A percentile compares a stretch with the other conserved stretches of the same genome.
Conservation (phyloP, 192 early-diverging fungal genomes). For the Chytriomyces sp. region DNA sequence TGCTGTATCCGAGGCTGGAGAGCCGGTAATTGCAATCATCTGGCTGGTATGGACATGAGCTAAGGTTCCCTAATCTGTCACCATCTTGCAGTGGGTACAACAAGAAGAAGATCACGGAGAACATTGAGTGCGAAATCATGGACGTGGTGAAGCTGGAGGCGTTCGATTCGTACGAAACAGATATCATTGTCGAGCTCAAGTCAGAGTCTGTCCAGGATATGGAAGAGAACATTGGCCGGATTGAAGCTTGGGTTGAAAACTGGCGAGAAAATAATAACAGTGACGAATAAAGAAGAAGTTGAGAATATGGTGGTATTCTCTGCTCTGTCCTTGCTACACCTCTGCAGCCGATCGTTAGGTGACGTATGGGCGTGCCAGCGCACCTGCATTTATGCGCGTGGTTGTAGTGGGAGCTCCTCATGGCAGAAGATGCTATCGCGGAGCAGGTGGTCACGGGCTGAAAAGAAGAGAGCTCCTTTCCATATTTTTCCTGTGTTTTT, state of each 20-base stretch:
- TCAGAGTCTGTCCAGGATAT: constrained; percentile 87
- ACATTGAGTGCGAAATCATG: constrained; percentile 97
- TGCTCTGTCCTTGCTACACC: background rate
- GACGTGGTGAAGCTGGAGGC: constrained; percentile 92
- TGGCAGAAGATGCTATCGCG: constrained; percentile 56
- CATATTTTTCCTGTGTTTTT: constrained; percentile 10
- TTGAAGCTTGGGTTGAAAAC: constrained; percentile 12
- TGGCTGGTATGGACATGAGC: background rate
- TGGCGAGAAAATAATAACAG: constrained; percentile 21
- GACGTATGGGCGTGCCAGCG: constrained; percentile 89
- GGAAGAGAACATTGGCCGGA: constrained; percentile 69
- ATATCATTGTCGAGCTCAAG: constrained; percentile 80
- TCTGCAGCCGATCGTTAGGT: constrained; percentile 54
- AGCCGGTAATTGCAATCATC: constrained; percentile 56
- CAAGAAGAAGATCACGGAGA: constrained; percentile 85
- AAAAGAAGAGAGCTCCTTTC: constrained; percentile 19
- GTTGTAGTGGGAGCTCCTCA: constrained; percentile 74
- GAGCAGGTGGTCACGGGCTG: constrained; percentile 34
- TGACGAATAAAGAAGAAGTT: background rate
- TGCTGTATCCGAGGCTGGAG: constrained; percentile 82
- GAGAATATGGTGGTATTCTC: background rate
- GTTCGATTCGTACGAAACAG: constrained; percentile 75
- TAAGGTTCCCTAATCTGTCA: background rate
- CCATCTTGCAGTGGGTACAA: constrained; percentile 56
- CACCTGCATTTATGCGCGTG: constrained; percentile 82